A percentile compares a stretch with the other conserved stretches of the same genome.
phyloP scores from a whole-genome alignment of 768 basidiomycete species.

The Mycena chlorophos region DNA sequence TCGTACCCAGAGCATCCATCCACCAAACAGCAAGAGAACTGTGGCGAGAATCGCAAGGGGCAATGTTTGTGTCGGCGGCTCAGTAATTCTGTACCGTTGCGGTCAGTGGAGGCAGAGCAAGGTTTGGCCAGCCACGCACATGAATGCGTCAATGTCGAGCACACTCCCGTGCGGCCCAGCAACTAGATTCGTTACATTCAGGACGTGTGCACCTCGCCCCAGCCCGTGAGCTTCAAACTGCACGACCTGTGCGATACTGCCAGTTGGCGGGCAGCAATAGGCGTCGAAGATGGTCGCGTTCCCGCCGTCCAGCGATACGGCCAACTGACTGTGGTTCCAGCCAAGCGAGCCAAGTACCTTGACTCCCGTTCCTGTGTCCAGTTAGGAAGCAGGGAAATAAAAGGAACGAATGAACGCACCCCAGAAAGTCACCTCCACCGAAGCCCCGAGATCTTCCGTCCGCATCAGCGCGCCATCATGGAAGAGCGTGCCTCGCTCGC shows the following conservation, averaged over 20 bases:
- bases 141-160: conserved; percentile 13
- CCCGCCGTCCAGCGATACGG: conserved; percentile 13
- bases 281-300: conserved; percentile 11
- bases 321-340: conserved; percentile 14
- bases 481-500: conserved; percentile 4
- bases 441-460: conserved; percentile 10
- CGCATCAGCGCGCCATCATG: conserved; percentile 12
- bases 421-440: conserved; percentile 7
- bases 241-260: conserved; percentile 12
- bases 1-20: not conserved
- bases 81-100: not conserved
- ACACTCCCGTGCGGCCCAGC: conserved; percentile 4
- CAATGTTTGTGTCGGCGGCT: not conserved
- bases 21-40: not conserved
- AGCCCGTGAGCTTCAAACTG: conserved; percentile 11
- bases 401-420: conserved; percentile 1
- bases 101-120: not conserved
- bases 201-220: not conserved
- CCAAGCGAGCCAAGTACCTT: conserved; percentile 15
- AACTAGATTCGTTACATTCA: conserved; percentile 13
- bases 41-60: not conserved
- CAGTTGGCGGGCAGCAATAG: conserved; percentile 6
- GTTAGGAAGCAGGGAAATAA: not conserved
- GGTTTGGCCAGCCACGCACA: conserved; percentile 4
- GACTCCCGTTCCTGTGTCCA: not conserved